Evolutionary conservation across 2,329 filamentous ascomycete genomes (phyloP).

Genomic region (Fusarium sp.): DNA sequence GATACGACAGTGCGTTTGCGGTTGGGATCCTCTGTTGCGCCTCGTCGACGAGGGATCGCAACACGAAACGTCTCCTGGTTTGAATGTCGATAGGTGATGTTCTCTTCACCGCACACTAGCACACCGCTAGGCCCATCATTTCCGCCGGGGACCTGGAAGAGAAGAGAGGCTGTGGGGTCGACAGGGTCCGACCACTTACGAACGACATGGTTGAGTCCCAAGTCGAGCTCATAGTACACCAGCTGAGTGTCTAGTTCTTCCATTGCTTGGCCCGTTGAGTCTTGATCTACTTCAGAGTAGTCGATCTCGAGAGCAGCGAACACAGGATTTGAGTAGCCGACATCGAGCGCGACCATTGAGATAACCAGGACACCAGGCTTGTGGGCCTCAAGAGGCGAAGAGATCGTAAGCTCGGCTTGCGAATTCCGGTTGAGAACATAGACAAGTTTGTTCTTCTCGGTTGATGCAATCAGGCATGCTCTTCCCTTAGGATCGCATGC

Average conservation of each 20-base stretch:
- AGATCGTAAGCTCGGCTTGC: conserved; percentile 94
- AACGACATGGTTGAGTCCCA: conserved; percentile 96
- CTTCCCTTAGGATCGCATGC: conserved; percentile 95
- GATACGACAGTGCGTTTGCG: conserved; percentile 87
- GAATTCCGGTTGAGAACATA: conserved; percentile 97
- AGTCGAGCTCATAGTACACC: conserved; percentile 96
- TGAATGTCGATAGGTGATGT: conserved; percentile 95
- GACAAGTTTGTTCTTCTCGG: conserved; percentile 99
- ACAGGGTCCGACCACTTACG: conserved; percentile 96
- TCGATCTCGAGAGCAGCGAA: conserved; percentile 96
- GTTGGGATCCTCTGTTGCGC: conserved; percentile 89
- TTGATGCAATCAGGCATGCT: conserved; percentile 90
- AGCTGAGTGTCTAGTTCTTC: conserved; percentile 87
- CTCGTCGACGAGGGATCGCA: conserved; percentile 85
- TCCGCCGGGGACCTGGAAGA: conserved; percentile 96
- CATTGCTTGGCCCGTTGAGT: conserved; percentile 83
- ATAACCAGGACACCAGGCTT: conserved; percentile 92
- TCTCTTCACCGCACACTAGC: conserved; percentile 92
- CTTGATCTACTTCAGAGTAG: conserved; percentile 90
- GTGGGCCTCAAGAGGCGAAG: conserved; percentile 95
- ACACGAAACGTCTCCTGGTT: conserved; percentile 91
- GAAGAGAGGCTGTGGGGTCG: conserved; percentile 84
- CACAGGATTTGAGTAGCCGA: conserved; percentile 95
- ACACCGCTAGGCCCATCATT: conserved; percentile 94
- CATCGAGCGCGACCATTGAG: conserved; percentile 86